Percentiles rank a stretch among this genome's conserved stretches.
phyloP scores from a whole-genome alignment of 139 green algal species.

The Marvania coccoides region DNA sequence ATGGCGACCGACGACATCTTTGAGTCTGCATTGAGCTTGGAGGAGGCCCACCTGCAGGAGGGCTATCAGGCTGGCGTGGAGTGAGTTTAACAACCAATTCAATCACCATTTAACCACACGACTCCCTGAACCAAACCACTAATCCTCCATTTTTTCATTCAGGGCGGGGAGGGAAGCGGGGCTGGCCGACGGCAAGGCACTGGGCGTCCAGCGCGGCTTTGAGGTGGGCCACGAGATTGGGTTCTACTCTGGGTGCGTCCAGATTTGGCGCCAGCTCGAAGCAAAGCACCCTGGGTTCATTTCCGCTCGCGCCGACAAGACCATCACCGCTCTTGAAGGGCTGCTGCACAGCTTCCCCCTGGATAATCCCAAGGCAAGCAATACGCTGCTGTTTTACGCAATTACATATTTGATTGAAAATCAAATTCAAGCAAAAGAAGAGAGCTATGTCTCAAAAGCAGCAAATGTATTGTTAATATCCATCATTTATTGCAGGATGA shows the following conservation, averaged over 20 bases:
- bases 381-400: background rate
- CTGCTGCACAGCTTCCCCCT: constrained; percentile 41
- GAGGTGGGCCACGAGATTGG: constrained; percentile 68
- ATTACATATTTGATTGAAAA: background rate
- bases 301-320: constrained; percentile 23
- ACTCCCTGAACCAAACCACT: background rate
- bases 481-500: constrained; percentile 46
- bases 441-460: background rate
- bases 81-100: constrained; percentile 6
- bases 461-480: background rate
- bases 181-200: constrained; percentile 1
- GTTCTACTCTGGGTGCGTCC: constrained; percentile 53
- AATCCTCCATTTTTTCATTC: background rate
- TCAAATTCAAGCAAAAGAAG: background rate
- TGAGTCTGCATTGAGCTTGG: constrained; percentile 24
- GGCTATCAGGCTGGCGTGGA: constrained; percentile 26
- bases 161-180: constrained; percentile 31
- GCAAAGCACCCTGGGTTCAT: constrained; percentile 13
- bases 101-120: background rate
- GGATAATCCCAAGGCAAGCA: constrained; percentile 36
- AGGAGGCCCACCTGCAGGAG: constrained; percentile 36
- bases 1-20: constrained; percentile 40
- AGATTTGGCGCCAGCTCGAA: constrained; percentile 33
- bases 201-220: constrained; percentile 70
- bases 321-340: constrained; percentile 38